A percentile compares a stretch with the other conserved stretches of the same genome.
phyloP scores from a whole-genome alignment of 2,329 filamentous ascomycete species.

The Exophiala sp. region DNA sequence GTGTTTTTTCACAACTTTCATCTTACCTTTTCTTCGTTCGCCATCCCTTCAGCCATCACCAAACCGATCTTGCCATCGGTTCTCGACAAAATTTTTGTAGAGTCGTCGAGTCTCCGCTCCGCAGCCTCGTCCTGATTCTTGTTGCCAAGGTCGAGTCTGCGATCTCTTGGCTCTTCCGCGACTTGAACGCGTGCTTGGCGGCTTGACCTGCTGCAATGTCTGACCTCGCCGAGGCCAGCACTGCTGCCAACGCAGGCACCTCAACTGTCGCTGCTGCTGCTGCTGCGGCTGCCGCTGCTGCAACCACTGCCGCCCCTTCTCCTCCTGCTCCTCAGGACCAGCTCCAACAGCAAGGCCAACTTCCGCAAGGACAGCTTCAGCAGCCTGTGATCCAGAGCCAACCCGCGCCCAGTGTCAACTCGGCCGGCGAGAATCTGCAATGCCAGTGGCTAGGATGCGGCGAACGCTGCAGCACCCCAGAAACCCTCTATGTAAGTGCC shows the following conservation, averaged over 20 bases:
- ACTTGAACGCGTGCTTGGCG: conserved; percentile 8
- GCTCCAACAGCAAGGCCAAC: conserved; percentile 21
- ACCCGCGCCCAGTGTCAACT: conserved; percentile 24
- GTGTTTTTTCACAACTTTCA: neutral
- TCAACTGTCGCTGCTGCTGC: conserved; percentile 8
- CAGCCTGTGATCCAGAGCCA: conserved; percentile 16
- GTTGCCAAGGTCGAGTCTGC: neutral
- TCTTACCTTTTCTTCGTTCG: neutral
- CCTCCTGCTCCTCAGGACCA: conserved; percentile 21
- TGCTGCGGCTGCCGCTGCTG: conserved; percentile 1
- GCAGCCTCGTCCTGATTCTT: neutral
- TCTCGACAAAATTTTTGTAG: neutral
- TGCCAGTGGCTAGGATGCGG: conserved; percentile 60
- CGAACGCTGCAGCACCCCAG: conserved; percentile 53
- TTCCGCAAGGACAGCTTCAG: conserved; percentile 17
- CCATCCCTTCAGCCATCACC: neutral
- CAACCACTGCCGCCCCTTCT: conserved; percentile 4
- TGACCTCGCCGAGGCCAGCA: conserved; percentile 23
- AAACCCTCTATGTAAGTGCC: conserved; percentile 55
- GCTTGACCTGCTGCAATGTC: conserved; percentile 14
- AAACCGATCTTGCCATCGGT: neutral
- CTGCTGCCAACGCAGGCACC: conserved; percentile 2
- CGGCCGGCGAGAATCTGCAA: conserved; percentile 37
- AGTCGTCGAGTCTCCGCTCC: conserved; percentile 1
- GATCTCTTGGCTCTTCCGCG: conserved; percentile 10